Conservation (phyloP, 805 yeast genomes). For the Yarrowia bubula region DNA sequence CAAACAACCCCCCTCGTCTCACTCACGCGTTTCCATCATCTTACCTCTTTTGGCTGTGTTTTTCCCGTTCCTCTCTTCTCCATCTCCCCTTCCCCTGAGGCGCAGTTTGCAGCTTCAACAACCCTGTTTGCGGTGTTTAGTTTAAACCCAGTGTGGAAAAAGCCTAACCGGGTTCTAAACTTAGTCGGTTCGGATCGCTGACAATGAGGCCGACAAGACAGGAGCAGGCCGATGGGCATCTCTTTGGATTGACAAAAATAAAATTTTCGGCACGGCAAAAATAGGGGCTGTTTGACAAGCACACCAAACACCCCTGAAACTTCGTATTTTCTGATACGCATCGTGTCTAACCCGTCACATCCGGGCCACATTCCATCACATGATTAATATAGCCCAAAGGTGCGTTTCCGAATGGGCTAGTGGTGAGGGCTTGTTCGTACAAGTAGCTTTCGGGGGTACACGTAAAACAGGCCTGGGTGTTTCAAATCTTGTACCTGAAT, state of each 20-base stretch:
- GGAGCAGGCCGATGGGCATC: not conserved
- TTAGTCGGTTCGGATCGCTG: not conserved
- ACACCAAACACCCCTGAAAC: not conserved
- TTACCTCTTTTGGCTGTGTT: not conserved
- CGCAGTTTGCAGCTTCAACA: constrained; percentile 9
- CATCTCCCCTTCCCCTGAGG: constrained; percentile 1
- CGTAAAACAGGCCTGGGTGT: not conserved
- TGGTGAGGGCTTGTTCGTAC: too few species aligned
- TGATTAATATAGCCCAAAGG: not conserved
- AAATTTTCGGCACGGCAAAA: not conserved
- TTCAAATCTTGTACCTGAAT: constrained; percentile 18
- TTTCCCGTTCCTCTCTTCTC: not conserved
- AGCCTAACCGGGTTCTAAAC: constrained; percentile 5
- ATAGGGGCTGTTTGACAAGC: not conserved
- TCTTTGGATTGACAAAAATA: not conserved
- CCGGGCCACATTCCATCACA: not conserved
- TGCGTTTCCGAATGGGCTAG: too few species aligned
- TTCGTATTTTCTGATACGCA: not conserved
- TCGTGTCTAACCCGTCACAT: too few species aligned
- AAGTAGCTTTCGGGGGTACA: not conserved
- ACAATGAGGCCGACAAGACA: not conserved
- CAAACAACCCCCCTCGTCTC: not conserved
- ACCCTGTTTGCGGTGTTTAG: constrained; percentile 20
- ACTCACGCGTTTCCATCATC: not conserved
- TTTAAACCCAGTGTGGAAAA: constrained; percentile 1